Base-by-base conservation (phyloP, 768 basidiomycete genomes). In the Tephrocybe sp. region DNA sequence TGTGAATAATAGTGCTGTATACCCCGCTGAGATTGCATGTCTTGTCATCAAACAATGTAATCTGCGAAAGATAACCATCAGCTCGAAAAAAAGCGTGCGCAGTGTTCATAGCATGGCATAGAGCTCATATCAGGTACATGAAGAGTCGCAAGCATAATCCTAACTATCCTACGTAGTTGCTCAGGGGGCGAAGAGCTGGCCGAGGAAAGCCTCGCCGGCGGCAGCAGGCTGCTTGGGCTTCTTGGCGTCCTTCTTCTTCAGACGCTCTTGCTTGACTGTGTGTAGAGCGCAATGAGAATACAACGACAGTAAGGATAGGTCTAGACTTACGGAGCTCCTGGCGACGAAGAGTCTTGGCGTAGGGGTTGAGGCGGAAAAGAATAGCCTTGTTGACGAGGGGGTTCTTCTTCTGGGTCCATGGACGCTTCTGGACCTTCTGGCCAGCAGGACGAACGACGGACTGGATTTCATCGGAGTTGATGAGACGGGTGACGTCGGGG, bases 351-450 rank as follows among this genome's bases (percentile, higher is more conserved):
- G 89, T 88, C 83, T 96, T 96, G 63, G 95, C 96, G 73, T 98
- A 98, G 47, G 96, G 96, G 81, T 98, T 98, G 74, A 98, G 82
- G 64, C 94, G 88, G 92, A 94, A 95, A 68, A 95, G 84, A 62
- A 95, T 76, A 45, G 82, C 88, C 79, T 89, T 94, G 86, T 97
- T 97, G 74, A 83, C 71, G 63, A 97, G 82, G 47, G 95, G 93
- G 80, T 97, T 98, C 88, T 98, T 98, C 89, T 94, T 94, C 78
- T 98, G 95, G 57, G 93, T 91, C 91, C 90, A 94, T 54, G 94
- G 93, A 65, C 95, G 87, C 75, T 95, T 97, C 73, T 88, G 86
- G 55, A 74, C 66, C 72, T 91, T 89, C 56, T 84, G 76, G 61
- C 89, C 88, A 52, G 91, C 93, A 48, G 89, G 89, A 64, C 96